Base-by-base conservation (phyloP, 768 basidiomycete genomes). In the Tricholoma terreum region DNA sequence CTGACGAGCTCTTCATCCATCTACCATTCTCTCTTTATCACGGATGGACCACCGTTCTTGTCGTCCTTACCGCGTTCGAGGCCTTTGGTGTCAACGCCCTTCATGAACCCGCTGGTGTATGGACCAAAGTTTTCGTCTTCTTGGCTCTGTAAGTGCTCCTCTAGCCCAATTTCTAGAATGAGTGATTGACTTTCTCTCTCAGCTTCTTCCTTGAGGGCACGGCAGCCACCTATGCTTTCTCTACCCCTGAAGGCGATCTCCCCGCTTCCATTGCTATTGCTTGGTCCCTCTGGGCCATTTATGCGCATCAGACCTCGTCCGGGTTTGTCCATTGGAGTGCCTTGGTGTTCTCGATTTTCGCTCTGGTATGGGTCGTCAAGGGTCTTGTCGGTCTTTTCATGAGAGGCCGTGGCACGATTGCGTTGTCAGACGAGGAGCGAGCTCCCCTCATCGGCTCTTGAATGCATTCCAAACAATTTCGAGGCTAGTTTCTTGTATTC, bases 21-120 rank as follows among this genome's bases (percentile, higher is more conserved):
- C 85, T 97, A 15, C 97, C 97, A 2, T 98, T 98, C 83, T 94
- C 91, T 2, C 85, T 98, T 49, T 97, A 90, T 75, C 94, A 97
- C 66, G 95, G 94, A 35, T 93, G 91, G 90, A 90, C 87, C 10
- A 92, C 91, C 54, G 85, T 94, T 58, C 83, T 92, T 52, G 84
- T 94, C 57, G 71, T 94, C 65, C 72, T 94, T 61, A 87, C 89
- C 40, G 90, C 81, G 2, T 95, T 95, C 65, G 87, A 93, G 62
- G 93, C 93, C 0, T 95, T 95, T 64, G 95, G 96, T 61, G 84
- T 86, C 58, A 80, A 95, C 69, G 85, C 90, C 0, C 67, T 78
- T 58, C 71, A 68, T 57, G 76, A 89, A 56, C 73, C 68, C 31
- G 86, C 92, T 3, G 92, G 94, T 38, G 75, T 94, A 56, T 94